Conservation (phyloP, 257 asterid species). For the Solanum dulcamara region DNA sequence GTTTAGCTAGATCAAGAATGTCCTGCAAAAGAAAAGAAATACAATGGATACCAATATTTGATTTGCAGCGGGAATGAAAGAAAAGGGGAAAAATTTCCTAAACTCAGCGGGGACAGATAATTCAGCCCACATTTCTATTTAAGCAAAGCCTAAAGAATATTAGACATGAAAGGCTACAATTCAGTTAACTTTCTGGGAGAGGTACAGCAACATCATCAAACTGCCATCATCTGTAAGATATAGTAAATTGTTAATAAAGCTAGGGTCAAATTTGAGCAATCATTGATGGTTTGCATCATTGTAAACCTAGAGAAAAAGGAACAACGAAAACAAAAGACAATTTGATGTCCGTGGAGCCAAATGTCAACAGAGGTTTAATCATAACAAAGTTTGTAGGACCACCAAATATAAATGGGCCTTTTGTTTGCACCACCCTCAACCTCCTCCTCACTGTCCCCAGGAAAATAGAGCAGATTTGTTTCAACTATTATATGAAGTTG, state of each 20-base stretch:
- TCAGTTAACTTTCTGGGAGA: background rate
- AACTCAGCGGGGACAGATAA: background rate
- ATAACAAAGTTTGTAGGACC: background rate
- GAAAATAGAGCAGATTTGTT: background rate
- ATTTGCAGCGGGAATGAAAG: background rate
- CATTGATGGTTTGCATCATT: background rate
- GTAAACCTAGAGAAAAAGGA: background rate
- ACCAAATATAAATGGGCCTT: background rate
- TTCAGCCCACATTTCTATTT: background rate
- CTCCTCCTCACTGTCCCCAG: background rate
- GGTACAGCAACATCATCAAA: background rate
- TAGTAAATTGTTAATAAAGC: background rate
- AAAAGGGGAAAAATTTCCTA: background rate
- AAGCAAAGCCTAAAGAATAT: background rate
- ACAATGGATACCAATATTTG: background rate
- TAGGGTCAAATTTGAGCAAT: background rate
- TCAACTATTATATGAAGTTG: background rate
- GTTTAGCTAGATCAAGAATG: conserved; percentile 79
- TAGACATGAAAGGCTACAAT: background rate
- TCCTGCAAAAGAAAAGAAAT: conserved; percentile 34
- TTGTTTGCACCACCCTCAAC: background rate
- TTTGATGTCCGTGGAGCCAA: background rate
- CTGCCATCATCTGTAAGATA: background rate
- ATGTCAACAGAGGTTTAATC: background rate
- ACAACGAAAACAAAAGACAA: background rate